Evolutionary conservation across 1,139 yeast genomes (phyloP), one percentile per base, ranked within the genome.

Genomic region (Arxiozyma bovina): DNA sequence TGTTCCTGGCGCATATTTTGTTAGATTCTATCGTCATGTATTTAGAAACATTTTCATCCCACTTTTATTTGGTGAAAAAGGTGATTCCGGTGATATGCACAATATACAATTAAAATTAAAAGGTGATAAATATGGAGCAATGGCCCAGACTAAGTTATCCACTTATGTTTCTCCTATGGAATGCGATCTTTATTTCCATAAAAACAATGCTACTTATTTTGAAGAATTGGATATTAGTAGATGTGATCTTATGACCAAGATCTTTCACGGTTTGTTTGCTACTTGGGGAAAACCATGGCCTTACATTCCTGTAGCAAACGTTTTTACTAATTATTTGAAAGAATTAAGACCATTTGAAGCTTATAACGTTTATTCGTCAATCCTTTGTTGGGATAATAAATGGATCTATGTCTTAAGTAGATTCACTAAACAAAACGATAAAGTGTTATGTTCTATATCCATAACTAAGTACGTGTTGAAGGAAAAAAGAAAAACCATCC

Each of bases 361-460:
- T 42, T 91, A 82, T 67, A 63, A 73, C 4, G 74, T 90, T 38
- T 74, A 74, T 47, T 78, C 86, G 1, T 74, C 82, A 53, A 76
- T 91, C 34, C 70, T 87, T 17, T 87, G 95, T 11, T 90, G 96
- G 96, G 94, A 88, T 70, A 74, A 78, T 42, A 90, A 90, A 69
- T 89, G 96, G 96, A 64, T 91, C 18, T 89, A 82, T 67, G 80
- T 87, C 18, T 62, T 87, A 50, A 80, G 87, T 40, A 77, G 81
- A 62, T 72, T 76, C 50, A 64, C 69, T 18, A 64, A 64, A 50
- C 73, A 73, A 27, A 71, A 70, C 44, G 76, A 73, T 8, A 74
- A 74, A 51, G 61, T 64, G 4, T 63, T 81, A 22, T 77, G 82
- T 54, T 85, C 91, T 1, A 72, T 83, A 42, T 82, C 86, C 1